A percentile compares a stretch with the other conserved stretches of the same genome.
Evolutionary conservation across 441 rosid species (phyloP).

Genomic region (Rhodomyrtus psidioides): DNA sequence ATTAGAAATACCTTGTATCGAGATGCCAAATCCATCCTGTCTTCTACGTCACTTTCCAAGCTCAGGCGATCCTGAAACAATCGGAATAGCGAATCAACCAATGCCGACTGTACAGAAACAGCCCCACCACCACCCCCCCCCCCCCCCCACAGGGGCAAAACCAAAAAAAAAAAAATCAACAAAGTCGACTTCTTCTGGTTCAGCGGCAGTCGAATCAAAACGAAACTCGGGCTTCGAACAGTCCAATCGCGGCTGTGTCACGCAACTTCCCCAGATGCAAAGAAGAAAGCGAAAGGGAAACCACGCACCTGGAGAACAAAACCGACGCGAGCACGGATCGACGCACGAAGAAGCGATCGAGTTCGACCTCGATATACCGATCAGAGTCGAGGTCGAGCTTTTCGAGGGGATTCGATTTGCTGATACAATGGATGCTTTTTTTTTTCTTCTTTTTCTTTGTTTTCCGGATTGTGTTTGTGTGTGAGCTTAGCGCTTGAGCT

Average conservation of each 20-base stretch:
- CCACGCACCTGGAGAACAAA: neutral
- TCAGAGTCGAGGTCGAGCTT: neutral
- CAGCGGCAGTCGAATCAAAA: neutral
- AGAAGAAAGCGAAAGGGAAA: neutral
- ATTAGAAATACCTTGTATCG: conserved; percentile 49
- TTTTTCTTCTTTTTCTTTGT: too few species aligned
- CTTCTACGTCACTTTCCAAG: conserved; percentile 3
- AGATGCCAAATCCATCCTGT: conserved; percentile 59
- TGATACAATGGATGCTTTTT: neutral
- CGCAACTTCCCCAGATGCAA: neutral
- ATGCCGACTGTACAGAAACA: neutral
- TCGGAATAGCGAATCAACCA: neutral
- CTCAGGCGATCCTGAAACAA: neutral
- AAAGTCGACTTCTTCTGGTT: neutral
- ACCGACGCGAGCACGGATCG: neutral
- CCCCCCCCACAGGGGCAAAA: too few species aligned
- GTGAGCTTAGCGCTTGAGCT: neutral
- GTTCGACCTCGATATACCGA: neutral
- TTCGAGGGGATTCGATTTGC: neutral
- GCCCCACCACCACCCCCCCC: neutral
- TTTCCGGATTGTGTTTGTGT: neutral
- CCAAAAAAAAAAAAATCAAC: neutral
- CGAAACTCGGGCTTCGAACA: neutral
- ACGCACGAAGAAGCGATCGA: neutral
- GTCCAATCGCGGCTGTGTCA: neutral